These are phyloP conservation scores for Seiridium cupressi DNA, from an alignment of 2,329 filamentous ascomycete species.

Conservation along the genomic window DNA sequence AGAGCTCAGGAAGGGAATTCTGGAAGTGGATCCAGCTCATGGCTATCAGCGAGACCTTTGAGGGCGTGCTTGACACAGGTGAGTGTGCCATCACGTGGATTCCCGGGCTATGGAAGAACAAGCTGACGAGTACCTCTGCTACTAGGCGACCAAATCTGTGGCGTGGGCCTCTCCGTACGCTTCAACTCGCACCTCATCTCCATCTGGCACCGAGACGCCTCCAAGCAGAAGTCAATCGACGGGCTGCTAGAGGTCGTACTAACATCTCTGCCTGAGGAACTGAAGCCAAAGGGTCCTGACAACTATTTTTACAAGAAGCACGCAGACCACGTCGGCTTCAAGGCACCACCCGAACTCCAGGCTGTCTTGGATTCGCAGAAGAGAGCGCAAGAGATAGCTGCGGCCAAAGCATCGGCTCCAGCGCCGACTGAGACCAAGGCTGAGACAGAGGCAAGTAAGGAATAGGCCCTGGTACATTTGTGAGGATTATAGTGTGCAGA, in stretches of 20 bases:
- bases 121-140: not conserved
- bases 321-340: conserved; percentile 81
- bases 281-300: conserved; percentile 64
- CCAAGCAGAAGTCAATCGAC: conserved; percentile 76
- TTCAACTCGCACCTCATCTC: conserved; percentile 88
- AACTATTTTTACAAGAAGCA: conserved; percentile 88
- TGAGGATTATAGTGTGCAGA: no score
- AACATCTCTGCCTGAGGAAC: conserved; percentile 68
- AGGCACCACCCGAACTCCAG: conserved; percentile 58
- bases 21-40: conserved; percentile 82
- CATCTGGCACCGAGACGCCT: conserved; percentile 89
- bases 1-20: conserved; percentile 68
- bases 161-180: conserved; percentile 81
- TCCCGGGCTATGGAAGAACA: not conserved
- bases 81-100: conserved; percentile 24
- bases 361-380: conserved; percentile 57
- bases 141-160: conserved; percentile 81
- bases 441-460: not conserved
- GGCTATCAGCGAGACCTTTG: conserved; percentile 79
- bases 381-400: conserved; percentile 37
- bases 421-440: conserved; percentile 9
- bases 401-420: conserved; percentile 17
- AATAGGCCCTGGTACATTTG: no score
- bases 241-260: conserved; percentile 71
- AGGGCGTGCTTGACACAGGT: conserved; percentile 71